Evolutionary conservation across 2,329 filamentous ascomycete species (phyloP), one percentile per base, ranked within the genome.

Genomic region (Trichophyton mentagrophytes): DNA sequence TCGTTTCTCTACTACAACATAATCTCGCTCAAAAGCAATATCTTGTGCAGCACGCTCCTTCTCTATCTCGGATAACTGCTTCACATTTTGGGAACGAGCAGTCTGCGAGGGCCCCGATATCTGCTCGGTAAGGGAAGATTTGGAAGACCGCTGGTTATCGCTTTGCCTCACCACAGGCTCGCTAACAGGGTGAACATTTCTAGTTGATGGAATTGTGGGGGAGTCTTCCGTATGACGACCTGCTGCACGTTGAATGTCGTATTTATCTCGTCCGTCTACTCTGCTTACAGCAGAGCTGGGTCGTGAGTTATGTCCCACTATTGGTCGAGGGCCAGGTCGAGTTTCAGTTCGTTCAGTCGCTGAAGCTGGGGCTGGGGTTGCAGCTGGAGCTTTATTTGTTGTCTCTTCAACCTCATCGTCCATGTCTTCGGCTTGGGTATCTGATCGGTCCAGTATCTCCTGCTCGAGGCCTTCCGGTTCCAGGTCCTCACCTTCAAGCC

Each of bases 1-100:
- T 65, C 87, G 85, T 77, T 96, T 96, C 76, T 99, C 93, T 11
- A 99, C 89, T 27, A 97, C 80, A 20, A 99, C 92, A 68, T 97
- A 99, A 66, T 97, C 93, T 65, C 92, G 85, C 70, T 96, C 91
- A 67, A 95, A 88, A 0, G 88, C 88, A 57, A 95, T 85, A 65
- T 97, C 92, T 67, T 95, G 89, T 2, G 89, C 90, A 2, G 86
- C 87, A 53, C 81, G 80, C 57, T 80, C 80, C 58, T 27, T 57
- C 13, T 57, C 55, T 30, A 57, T 15, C 7, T 57, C 20, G 0
- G 36, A 5, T 8, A 44, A 20, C n/a, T 57, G 17, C 36, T 57
- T 40, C 7, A 9, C n/a, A 22, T 57, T 15, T 44, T 36, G 53
- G 9, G 38, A 13, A 7, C 5, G 17, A 25, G 55, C 3, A 17